Conservation (phyloP, 306 rosid genomes). For the Malus sylvestris region DNA sequence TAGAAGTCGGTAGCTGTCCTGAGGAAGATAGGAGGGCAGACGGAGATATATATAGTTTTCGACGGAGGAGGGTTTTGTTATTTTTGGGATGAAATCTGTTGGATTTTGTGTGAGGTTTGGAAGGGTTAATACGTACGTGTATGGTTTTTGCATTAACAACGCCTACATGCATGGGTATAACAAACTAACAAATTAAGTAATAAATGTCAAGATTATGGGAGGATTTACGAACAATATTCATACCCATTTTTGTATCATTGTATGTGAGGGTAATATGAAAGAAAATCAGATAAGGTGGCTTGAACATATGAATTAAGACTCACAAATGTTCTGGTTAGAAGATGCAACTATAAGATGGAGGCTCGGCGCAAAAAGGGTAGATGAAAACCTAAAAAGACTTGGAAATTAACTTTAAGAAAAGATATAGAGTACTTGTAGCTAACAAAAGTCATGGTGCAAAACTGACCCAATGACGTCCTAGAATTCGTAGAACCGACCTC, state of each 20-base stretch:
- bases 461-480: accelerated
- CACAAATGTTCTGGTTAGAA: no score
- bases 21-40: background rate
- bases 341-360: no score
- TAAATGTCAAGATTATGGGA: background rate
- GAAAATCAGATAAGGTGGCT: background rate
- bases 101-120: background rate
- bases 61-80: background rate
- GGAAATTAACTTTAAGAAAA: no score
- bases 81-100: background rate
- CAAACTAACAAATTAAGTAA: background rate
- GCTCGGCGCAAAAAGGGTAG: no score
- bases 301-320: no score
- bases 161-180: background rate
- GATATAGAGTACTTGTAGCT: no score
- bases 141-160: conserved; percentile 1
- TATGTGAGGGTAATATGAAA: background rate
- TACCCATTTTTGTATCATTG: no score
- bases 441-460: no score
- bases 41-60: background rate
- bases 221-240: background rate
- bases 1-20: background rate
- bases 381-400: no score
- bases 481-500: no score
- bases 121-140: background rate